Conservation (phyloP, 2,329 filamentous ascomycete species). For the Trichophyton schoenleinii region DNA sequence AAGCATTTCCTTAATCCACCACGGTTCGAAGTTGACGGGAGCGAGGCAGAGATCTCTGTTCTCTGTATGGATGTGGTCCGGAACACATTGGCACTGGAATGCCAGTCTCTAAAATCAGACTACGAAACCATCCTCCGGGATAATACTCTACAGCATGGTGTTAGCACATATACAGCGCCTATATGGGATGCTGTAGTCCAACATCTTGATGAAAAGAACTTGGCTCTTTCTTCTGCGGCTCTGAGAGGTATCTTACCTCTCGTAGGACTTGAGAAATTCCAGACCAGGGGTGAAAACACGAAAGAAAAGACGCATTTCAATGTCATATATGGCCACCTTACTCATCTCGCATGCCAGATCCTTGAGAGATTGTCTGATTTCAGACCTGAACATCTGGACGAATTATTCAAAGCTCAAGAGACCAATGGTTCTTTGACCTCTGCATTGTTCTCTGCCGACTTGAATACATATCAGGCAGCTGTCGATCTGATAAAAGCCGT, state of each 20-base stretch:
- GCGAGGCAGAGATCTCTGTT: constrained; percentile 41
- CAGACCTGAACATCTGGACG: constrained; percentile 52
- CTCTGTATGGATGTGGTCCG: constrained; percentile 53
- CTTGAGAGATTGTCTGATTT: constrained; percentile 72
- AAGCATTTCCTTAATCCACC: constrained; percentile 48
- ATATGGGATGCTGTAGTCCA: constrained; percentile 69
- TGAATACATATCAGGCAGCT: constrained; percentile 65
- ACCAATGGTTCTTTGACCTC: constrained; percentile 65
- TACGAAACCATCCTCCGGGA: constrained; percentile 52
- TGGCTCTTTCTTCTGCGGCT: constrained; percentile 62
- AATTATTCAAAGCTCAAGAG: constrained; percentile 54
- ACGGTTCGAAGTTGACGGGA: constrained; percentile 35
- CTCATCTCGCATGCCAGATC: constrained; percentile 55
- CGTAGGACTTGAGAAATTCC: constrained; percentile 63
- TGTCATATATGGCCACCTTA: constrained; percentile 50
- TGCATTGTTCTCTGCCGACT: constrained; percentile 67
- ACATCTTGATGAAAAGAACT: constrained; percentile 52
- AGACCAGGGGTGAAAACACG: constrained; percentile 34
- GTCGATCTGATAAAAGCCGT: constrained; percentile 73
- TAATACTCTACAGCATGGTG: constrained; percentile 51
- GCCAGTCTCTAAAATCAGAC: constrained; percentile 56
- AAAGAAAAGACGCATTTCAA: constrained; percentile 64
- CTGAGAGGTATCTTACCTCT: constrained; percentile 58
- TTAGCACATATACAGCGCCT: constrained; percentile 56
- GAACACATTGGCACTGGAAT: constrained; percentile 56